These are phyloP conservation scores for Anthoceros angustus DNA, from an alignment of 225 moss, liverwort and hornwort genomes.

Conservation along the genomic window DNA sequence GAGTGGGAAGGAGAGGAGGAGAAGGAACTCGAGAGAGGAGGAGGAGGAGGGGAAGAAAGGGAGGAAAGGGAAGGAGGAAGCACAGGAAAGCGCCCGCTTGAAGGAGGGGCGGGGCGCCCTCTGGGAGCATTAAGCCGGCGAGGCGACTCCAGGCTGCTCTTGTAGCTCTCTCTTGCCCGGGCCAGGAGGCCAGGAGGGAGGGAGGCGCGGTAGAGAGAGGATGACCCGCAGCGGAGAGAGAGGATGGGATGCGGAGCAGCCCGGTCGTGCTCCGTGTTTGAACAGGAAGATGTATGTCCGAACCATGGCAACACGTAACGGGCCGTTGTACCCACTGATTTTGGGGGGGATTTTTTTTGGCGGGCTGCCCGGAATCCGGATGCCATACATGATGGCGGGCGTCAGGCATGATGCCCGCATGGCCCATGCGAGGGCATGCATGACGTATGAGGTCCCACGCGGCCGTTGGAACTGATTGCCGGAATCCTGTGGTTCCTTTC, in stretches of 20 bases:
- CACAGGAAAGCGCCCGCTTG: slow-evolving; percentile 4
- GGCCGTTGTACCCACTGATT: background rate
- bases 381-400: slow-evolving; percentile 2
- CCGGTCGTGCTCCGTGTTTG: too few relatives aligned
- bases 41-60: background rate
- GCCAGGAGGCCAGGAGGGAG: background rate
- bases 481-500: too few relatives aligned
- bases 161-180: slow-evolving; percentile 3
- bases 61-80: too few relatives aligned
- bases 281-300: background rate
- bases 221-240: background rate
- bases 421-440: background rate
- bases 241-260: background rate
- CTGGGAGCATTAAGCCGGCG: background rate
- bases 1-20: background rate
- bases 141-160: slow-evolving; percentile 4
- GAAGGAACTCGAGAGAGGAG: background rate
- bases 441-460: background rate
- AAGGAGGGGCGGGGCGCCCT: background rate
- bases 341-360: background rate
- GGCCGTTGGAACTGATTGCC: too few relatives aligned
- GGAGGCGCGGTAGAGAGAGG: background rate
- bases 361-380: background rate
- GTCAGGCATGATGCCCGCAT: background rate
- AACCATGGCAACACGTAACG: background rate